Percentiles rank a stretch among this genome's conserved stretches.
phyloP scores from a whole-genome alignment of 345 rosid species.

The Melaleuca quinquenervia region DNA sequence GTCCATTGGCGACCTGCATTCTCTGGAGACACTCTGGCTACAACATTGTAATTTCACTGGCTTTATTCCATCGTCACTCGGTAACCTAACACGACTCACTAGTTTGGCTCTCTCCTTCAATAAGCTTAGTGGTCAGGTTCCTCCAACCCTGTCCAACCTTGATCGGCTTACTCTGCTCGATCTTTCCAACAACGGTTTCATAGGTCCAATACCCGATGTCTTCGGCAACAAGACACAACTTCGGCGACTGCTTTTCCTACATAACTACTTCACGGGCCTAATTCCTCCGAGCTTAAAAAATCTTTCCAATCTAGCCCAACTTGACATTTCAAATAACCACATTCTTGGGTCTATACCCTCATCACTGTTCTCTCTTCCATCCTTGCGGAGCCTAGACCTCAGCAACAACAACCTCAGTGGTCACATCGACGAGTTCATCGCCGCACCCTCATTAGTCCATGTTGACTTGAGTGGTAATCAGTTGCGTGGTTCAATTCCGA shows the following conservation, averaged over 20 bases:
- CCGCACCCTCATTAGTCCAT: not conserved
- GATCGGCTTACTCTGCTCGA: not conserved
- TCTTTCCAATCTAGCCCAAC: no score
- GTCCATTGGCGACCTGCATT: slow-evolving; percentile 5
- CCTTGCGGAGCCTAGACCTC: not conserved
- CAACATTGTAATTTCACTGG: not conserved
- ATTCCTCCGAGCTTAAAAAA: no score
- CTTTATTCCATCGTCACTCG: slow-evolving; percentile 10
- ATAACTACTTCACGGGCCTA: no score
- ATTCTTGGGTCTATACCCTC: slow-evolving; percentile 7
- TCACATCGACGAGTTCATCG: not conserved
- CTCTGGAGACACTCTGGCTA: not conserved
- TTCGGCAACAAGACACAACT: slow-evolving; percentile 1
- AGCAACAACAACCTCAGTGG: slow-evolving; percentile 1
- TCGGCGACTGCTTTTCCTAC: not conserved
- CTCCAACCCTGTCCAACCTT: not conserved
- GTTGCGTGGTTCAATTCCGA: slow-evolving; percentile 9
- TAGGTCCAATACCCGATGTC: not conserved
- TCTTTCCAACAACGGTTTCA: not conserved
- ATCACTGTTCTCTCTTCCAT: slow-evolving; percentile 5
- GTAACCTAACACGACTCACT: slow-evolving; percentile 12
- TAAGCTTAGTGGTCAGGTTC: not conserved
- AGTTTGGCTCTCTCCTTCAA: not conserved
- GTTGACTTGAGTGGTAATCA: not conserved
- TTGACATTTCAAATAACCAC: not conserved